Evolutionary conservation across 176 grass and related monocot species (phyloP).

Genomic region (Eragrostis nindensis): DNA sequence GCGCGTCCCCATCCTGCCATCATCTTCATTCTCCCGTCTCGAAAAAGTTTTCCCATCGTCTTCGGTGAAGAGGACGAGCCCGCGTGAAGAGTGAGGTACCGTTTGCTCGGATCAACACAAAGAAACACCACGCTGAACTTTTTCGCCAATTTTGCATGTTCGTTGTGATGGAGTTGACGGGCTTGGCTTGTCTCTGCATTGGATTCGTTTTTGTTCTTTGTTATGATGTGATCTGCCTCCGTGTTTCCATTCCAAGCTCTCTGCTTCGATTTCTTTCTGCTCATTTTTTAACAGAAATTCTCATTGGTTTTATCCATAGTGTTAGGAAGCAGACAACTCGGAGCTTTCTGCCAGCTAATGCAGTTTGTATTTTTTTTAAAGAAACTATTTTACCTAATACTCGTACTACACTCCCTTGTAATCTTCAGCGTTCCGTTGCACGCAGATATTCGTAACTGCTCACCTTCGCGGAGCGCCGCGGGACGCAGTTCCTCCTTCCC

Average conservation of each 20-base stretch:
- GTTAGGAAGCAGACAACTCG: not conserved
- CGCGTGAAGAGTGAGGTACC: not conserved
- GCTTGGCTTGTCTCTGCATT: not conserved
- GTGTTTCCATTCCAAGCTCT: not conserved
- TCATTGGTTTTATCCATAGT: constrained; percentile 2
- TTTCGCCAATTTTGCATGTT: not conserved
- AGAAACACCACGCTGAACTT: not conserved
- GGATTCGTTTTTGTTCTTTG: not conserved
- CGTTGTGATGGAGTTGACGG: not conserved
- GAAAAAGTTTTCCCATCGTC: not conserved
- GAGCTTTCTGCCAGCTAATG: constrained; percentile 28
- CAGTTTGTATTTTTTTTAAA: not conserved
- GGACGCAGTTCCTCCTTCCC: not conserved
- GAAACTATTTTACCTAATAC: too few relatives aligned
- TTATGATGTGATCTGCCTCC: not conserved
- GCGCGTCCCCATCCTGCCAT: not conserved
- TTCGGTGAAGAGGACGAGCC: not conserved
- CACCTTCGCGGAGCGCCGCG: not conserved
- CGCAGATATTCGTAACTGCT: constrained; percentile 16
- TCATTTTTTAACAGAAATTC: not conserved
- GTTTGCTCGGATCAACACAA: not conserved
- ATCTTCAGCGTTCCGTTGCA: not conserved
- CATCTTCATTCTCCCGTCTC: too few relatives aligned
- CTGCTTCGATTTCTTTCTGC: not conserved
- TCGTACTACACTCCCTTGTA: not conserved